A percentile compares a stretch with the other conserved stretches of the same genome.
Evolutionary conservation across 1,139 yeast species (phyloP).

Genomic region (Suhomyces choctaworum): DNA sequence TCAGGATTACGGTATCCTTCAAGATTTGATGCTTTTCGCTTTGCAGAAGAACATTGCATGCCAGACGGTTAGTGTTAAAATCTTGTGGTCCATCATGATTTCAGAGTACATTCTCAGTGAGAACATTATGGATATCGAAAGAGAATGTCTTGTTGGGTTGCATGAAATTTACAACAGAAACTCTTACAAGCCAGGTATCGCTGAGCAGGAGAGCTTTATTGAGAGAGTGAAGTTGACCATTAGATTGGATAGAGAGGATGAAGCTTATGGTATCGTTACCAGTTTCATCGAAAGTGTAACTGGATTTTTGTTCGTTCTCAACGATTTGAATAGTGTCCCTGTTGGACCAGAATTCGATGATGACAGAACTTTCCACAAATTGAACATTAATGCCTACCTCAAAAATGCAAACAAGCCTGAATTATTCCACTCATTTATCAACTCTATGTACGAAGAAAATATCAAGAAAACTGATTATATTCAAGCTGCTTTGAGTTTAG

Average conservation of each 20-base stretch:
- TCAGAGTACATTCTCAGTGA: slow-evolving; percentile 66
- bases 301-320: slow-evolving; percentile 64
- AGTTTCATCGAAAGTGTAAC: slow-evolving; percentile 57
- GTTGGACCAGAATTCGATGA: slow-evolving; percentile 83
- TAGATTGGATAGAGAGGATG: slow-evolving; percentile 66
- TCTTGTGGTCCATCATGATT: slow-evolving; percentile 71
- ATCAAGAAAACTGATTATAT: slow-evolving; percentile 61
- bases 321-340: slow-evolving; percentile 74
- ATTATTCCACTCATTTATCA: slow-evolving; percentile 72
- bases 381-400: slow-evolving; percentile 75
- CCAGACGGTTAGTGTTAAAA: slow-evolving; percentile 63
- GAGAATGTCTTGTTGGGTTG: slow-evolving; percentile 60
- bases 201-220: slow-evolving; percentile 57
- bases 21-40: slow-evolving; percentile 66
- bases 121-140: slow-evolving; percentile 59
- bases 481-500: slow-evolving; percentile 83
- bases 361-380: slow-evolving; percentile 78
- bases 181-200: slow-evolving; percentile 54
- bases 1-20: slow-evolving; percentile 59
- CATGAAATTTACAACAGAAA: slow-evolving; percentile 63
- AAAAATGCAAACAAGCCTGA: slow-evolving; percentile 81
- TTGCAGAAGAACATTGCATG: slow-evolving; percentile 67
- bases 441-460: slow-evolving; percentile 71
- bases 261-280: slow-evolving; percentile 54
- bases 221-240: slow-evolving; percentile 52